Conservation (phyloP, 2,329 filamentous ascomycete species). For the Pseudogymnoascus sp. region DNA sequence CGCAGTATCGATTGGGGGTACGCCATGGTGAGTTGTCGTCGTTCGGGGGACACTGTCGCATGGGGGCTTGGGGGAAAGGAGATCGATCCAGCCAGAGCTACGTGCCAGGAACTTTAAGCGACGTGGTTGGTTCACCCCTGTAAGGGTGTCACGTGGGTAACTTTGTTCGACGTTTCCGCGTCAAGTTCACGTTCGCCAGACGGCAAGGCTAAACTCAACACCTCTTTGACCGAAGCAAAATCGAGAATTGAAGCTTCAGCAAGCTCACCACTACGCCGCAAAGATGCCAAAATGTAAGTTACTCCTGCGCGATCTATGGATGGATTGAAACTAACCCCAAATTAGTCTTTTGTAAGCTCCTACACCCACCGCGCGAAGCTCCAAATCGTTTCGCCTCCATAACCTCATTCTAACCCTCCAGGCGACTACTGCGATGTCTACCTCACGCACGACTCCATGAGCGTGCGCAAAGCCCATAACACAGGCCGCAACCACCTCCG, state of each 20-base stretch:
- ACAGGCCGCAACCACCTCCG: constrained; percentile 90
- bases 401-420: constrained; percentile 23
- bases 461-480: constrained; percentile 98
- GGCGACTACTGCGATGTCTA: constrained; percentile 99
- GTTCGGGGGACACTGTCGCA: neutral
- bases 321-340: neutral
- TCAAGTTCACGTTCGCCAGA: neutral
- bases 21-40: constrained; percentile 35
- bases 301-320: neutral
- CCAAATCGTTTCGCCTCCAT: neutral
- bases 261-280: constrained; percentile 18
- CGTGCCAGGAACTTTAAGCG: constrained; percentile 8
- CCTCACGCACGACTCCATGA: constrained; percentile 99
- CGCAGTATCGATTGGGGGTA: constrained; percentile 45
- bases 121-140: constrained; percentile 3
- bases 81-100: neutral
- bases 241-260: constrained; percentile 1
- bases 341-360: constrained; percentile 27
- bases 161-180: neutral
- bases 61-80: constrained; percentile 8
- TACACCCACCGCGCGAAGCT: constrained; percentile 14
- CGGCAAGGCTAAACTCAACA: neutral
- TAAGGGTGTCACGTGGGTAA: neutral
- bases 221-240: neutral
- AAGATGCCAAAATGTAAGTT: constrained; percentile 84